Evolutionary conservation across 225 moss, liverwort and hornwort species (phyloP), one percentile per base, ranked within the genome.

Genomic region (Bryoerythrophyllum caledonicum): DNA sequence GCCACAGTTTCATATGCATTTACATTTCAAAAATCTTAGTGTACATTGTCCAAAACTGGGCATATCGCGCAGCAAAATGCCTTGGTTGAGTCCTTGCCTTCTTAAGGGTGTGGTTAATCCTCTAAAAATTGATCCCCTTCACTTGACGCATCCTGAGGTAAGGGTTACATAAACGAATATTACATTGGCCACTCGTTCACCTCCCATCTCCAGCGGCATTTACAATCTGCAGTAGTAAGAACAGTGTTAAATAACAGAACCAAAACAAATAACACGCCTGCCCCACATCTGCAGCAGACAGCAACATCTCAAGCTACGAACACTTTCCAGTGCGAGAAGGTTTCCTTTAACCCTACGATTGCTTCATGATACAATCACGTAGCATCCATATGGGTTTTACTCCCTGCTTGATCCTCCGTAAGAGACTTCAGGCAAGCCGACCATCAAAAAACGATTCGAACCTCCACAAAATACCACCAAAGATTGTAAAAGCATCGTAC

Each of bases 151-250:
- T 70, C 76, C 60, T 67, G 57, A 20, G 34, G 67, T 35, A 56
- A 21, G 34, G 59, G 52, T 52, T 52, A 16, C 30, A 70, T 4
- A 9, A 49, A 48, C n/a, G 74, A 59, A 44, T 30, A 34, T 5
- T 48, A 25, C 67, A 74, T 62, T 78, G 26, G 40, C 35, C 53
- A 58, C 65, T 63, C 70, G 61, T 75, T 43, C 74, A 40, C 71
- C 75, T 81, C 71, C 78, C 81, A 41, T 71, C 78, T 63, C 63
- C 74, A 75, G 71, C 37, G 59, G 78, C 62, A 74, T 84, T 84
- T 19, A 84, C 78, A 71, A 84, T 63, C 84, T 84, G 81, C 63
- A 71, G 51, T 23, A 65, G 59, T 30, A 65, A 41, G 32, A 25
- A 66, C n/a, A 81, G 48, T 46, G 13, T 70, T 25, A 48, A 20